A percentile compares a stretch with the other conserved stretches of the same genome.
Conservation (phyloP, 2,329 filamentous ascomycete species). For the Ophiosphaerella herpotricha region DNA sequence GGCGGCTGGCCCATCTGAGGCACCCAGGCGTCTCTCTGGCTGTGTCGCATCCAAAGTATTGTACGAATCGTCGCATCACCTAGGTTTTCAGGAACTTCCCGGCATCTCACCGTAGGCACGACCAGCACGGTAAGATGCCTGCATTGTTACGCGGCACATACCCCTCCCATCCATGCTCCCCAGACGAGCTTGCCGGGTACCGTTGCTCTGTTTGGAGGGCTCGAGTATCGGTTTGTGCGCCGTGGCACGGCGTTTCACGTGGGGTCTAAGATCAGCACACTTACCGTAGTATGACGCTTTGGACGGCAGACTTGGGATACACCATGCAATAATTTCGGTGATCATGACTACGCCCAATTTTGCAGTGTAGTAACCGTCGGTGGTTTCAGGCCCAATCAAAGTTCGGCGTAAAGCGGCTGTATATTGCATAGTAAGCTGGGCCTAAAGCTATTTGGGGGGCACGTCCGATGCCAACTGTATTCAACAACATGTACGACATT, state of each 20-base stretch:
- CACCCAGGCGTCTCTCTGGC: no score
- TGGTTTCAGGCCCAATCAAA: background rate
- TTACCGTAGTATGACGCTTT: background rate
- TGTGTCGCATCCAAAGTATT: background rate
- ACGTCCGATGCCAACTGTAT: background rate
- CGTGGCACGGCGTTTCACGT: conserved; percentile 12
- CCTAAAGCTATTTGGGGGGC: background rate
- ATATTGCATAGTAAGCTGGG: conserved; percentile 7
- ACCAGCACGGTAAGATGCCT: conserved; percentile 5
- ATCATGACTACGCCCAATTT: background rate
- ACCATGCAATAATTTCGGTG: background rate
- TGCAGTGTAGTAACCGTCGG: background rate
- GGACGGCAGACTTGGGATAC: background rate
- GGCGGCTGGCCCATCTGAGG: no score
- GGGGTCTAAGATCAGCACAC: conserved; percentile 8
- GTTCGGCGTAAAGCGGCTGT: background rate
- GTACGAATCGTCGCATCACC: background rate
- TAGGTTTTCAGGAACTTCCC: background rate
- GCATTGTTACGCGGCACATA: conserved; percentile 1
- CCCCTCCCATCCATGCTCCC: conserved; percentile 1
- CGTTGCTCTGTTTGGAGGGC: background rate
- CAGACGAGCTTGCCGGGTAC: conserved; percentile 1
- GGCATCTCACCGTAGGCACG: background rate
- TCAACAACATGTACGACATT: background rate
- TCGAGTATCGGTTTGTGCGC: background rate